Conservation (phyloP, 202 grass and related monocot species). For the Saccharum hybrid region DNA sequence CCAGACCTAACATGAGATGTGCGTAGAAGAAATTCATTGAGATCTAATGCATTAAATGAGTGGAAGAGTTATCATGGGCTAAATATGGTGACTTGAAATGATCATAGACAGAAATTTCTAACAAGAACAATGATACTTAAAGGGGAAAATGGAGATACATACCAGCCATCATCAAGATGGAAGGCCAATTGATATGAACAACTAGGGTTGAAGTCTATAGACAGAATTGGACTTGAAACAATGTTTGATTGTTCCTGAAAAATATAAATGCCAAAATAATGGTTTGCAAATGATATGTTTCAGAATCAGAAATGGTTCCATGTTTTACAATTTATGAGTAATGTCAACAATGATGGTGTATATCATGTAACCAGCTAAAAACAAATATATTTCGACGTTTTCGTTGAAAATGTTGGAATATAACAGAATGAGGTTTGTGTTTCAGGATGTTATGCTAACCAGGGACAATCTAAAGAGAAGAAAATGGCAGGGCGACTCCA, state of each 20-base stretch:
- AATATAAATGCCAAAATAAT: constrained; percentile 26
- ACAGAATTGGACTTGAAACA: constrained; percentile 72
- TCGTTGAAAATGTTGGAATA: not conserved
- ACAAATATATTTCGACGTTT: not conserved
- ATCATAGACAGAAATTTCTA: constrained; percentile 34
- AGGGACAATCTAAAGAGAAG: not conserved
- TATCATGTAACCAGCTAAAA: constrained; percentile 29
- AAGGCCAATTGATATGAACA: constrained; percentile 86
- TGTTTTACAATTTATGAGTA: not conserved
- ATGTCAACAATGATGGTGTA: not conserved
- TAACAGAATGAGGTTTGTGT: not conserved
- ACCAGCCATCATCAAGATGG: constrained; percentile 97
- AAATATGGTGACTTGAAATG: constrained; percentile 13
- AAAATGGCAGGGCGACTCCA: not conserved
- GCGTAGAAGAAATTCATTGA: constrained; percentile 40
- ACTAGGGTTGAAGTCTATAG: constrained; percentile 73
- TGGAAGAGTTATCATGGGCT: constrained; percentile 13
- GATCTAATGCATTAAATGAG: constrained; percentile 13
- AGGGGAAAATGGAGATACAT: constrained; percentile 33
- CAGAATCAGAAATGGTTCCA: not conserved
- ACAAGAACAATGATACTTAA: constrained; percentile 28
- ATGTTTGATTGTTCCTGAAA: constrained; percentile 94
- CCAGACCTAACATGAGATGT: constrained; percentile 68
- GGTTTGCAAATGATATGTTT: constrained; percentile 9
- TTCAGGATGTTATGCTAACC: constrained; percentile 3